Conservation (phyloP, 805 yeast genomes). For the Schwanniomyces vanrijiae region DNA sequence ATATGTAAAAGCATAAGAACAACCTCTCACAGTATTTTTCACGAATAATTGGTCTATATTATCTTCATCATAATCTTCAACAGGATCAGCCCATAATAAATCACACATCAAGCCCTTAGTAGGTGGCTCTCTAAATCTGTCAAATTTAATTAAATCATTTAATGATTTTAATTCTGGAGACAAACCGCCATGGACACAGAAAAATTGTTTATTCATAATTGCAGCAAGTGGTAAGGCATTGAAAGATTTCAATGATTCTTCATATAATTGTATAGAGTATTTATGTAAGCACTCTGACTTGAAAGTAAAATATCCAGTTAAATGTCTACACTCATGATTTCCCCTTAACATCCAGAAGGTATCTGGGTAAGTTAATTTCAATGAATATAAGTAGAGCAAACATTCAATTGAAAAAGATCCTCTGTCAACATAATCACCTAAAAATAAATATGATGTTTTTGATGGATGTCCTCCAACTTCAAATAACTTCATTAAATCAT, state of each 20-base stretch:
- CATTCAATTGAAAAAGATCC: slow-evolving; percentile 90
- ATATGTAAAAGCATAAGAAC: slow-evolving; percentile 87
- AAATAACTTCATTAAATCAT: slow-evolving; percentile 83
- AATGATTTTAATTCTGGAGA: slow-evolving; percentile 78
- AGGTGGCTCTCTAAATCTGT: slow-evolving; percentile 91
- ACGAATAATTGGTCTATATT: slow-evolving; percentile 48
- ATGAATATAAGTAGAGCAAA: slow-evolving; percentile 68
- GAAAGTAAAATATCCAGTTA: slow-evolving; percentile 92
- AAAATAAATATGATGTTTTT: slow-evolving; percentile 71
- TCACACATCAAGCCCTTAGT: slow-evolving; percentile 94
- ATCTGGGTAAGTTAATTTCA: slow-evolving; percentile 73
- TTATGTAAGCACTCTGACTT: slow-evolving; percentile 87
- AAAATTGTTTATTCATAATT: slow-evolving; percentile 87
- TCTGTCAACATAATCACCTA: slow-evolving; percentile 95
- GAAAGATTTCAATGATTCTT: slow-evolving; percentile 74
- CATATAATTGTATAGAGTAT: slow-evolving; percentile 64
- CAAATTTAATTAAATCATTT: slow-evolving; percentile 64
- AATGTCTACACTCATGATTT: slow-evolving; percentile 91
- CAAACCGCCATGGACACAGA: slow-evolving; percentile 95
- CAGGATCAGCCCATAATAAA: slow-evolving; percentile 93
- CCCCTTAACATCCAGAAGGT: slow-evolving; percentile 85
- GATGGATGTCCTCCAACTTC: slow-evolving; percentile 92
- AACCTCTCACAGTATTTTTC: slow-evolving; percentile 80
- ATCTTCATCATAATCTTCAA: slow-evolving; percentile 71
- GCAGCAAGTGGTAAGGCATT: slow-evolving; percentile 91